A percentile compares a stretch with the other conserved stretches of the same genome.
These are phyloP conservation scores for Gossypium raimondii DNA, from an alignment of 345 rosid species.

Conservation along the genomic window DNA sequence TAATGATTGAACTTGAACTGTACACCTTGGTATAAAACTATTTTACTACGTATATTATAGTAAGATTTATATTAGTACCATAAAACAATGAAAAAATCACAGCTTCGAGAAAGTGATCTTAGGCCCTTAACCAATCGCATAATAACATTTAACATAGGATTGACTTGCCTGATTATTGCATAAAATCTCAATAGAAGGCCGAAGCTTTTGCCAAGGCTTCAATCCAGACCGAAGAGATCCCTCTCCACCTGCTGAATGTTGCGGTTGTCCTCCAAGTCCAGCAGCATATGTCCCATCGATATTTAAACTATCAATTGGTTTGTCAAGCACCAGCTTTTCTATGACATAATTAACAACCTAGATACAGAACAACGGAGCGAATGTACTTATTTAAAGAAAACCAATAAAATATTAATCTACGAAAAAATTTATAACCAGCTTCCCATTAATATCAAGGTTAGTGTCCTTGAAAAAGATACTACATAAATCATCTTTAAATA, in stretches of 20 bases:
- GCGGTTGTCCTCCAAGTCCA: conserved; percentile 61
- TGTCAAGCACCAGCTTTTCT: conserved; percentile 91
- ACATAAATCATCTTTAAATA: not conserved
- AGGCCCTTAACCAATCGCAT: not conserved
- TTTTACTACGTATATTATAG: not conserved
- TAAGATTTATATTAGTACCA: not conserved
- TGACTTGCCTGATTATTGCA: conserved; percentile 93
- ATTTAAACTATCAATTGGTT: conserved; percentile 53
- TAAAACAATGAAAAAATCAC: not conserved
- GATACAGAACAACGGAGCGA: conserved; percentile 19
- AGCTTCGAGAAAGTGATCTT: not conserved
- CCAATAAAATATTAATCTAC: not conserved
- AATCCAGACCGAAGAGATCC: conserved; percentile 56
- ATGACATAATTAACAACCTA: conserved; percentile 93
- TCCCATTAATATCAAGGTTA: not conserved
- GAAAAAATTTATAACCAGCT: not conserved
- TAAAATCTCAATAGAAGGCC: conserved; percentile 83
- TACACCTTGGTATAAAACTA: not conserved
- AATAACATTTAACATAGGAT: not conserved
- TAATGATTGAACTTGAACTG: not conserved
- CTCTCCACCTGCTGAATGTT: conserved; percentile 61
- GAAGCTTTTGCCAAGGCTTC: conserved; percentile 75
- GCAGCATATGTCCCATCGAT: conserved; percentile 59
- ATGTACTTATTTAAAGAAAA: not conserved
- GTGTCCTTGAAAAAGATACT: not conserved